Percentiles rank a stretch among this genome's conserved stretches.
phyloP scores from a whole-genome alignment of 2,329 filamentous ascomycete species.

The Colletotrichum lentis region DNA sequence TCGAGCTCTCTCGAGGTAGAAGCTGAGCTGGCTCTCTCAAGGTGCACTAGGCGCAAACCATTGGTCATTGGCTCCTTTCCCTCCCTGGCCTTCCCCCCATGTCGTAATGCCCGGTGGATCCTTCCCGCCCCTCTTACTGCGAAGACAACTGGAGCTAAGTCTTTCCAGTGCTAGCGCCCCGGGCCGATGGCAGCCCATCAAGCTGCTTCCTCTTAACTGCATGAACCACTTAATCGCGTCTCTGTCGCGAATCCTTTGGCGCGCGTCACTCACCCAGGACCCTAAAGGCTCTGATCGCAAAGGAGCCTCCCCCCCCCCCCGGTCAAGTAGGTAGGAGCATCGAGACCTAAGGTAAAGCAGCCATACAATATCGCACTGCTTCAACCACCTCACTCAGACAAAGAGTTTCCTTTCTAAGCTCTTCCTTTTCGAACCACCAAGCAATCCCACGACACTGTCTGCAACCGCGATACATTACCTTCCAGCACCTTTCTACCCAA shows the following conservation, averaged over 20 bases:
- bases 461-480: neutral
- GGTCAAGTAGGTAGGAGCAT: neutral
- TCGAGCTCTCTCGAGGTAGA: constrained; percentile 22
- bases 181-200: neutral
- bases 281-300: constrained; percentile 14
- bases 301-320: too few species aligned
- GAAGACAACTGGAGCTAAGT: neutral
- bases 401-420: neutral
- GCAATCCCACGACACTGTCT: neutral
- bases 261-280: constrained; percentile 30
- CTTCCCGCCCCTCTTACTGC: constrained; percentile 1
- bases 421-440: neutral
- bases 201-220: constrained; percentile 15
- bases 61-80: constrained; percentile 26
- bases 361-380: neutral
- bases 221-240: constrained; percentile 35
- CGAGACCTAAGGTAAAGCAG: neutral
- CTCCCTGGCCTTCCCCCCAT: constrained; percentile 16
- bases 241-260: constrained; percentile 23
- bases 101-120: constrained; percentile 34
- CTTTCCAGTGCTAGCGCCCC: constrained; percentile 15
- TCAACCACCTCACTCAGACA: neutral
- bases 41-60: constrained; percentile 15
- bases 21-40: constrained; percentile 22
- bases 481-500: neutral